phyloP scores from a whole-genome alignment of 768 basidiomycete genomes.

The Xerocomellus dryophilus region DNA sequence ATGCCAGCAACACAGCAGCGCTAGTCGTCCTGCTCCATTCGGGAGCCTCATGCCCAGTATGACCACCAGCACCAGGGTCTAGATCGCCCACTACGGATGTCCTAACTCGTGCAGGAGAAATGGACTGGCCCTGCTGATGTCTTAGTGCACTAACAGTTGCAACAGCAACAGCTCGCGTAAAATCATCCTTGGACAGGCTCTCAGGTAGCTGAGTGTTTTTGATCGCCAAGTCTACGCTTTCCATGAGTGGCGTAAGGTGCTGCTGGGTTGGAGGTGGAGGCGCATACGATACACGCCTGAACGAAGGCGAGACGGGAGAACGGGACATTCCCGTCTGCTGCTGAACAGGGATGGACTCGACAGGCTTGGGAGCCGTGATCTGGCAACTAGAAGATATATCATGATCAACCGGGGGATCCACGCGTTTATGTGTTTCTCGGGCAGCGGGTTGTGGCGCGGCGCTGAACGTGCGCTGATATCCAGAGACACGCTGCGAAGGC shows the following conservation, averaged over 20 bases:
- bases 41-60: conserved; percentile 90
- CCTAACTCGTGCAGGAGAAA: conserved; percentile 48
- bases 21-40: conserved; percentile 92
- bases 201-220: conserved; percentile 58
- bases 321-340: conserved; percentile 18
- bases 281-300: conserved; percentile 59
- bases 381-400: conserved; percentile 37
- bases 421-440: conserved; percentile 42
- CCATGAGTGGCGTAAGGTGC: conserved; percentile 62
- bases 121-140: conserved; percentile 63
- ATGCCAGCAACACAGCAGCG: conserved; percentile 83
- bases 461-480: conserved; percentile 54
- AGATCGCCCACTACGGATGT: conserved; percentile 36
- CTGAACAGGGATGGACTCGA: conserved; percentile 19
- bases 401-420: conserved; percentile 36
- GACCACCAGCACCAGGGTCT: conserved; percentile 51
- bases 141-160: conserved; percentile 89
- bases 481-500: conserved; percentile 49
- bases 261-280: conserved; percentile 32
- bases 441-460: conserved; percentile 6
- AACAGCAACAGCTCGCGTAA: conserved; percentile 89
- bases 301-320: conserved; percentile 41
- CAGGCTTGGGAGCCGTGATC: conserved; percentile 34
- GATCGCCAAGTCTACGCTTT: conserved; percentile 75
- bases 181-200: conserved; percentile 78